Percentiles rank a stretch among this genome's conserved stretches.
Conservation (phyloP, 352 stramenopile species). For the Phytophthora lateralis region DNA sequence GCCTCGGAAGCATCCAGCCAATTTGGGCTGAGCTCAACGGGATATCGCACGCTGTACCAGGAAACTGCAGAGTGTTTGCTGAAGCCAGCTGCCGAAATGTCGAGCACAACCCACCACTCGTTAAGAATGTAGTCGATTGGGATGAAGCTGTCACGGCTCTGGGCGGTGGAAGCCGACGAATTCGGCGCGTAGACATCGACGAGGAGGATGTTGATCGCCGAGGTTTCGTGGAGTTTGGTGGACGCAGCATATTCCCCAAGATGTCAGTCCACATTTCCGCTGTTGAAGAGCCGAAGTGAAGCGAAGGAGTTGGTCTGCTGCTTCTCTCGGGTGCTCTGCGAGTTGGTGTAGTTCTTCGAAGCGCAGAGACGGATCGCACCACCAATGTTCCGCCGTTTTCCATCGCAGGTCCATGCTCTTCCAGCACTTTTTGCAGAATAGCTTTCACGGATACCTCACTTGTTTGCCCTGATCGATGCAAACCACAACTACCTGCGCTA, state of each 20-base stretch:
- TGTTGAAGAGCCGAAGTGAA: slow-evolving; percentile 38
- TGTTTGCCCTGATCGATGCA: neutral
- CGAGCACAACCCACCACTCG: slow-evolving; percentile 15
- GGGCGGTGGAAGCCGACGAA: slow-evolving; percentile 20
- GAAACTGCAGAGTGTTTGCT: slow-evolving; percentile 35
- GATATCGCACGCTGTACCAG: slow-evolving; percentile 39
- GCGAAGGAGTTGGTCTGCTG: slow-evolving; percentile 19
- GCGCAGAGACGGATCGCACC: slow-evolving; percentile 27
- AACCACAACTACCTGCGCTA: neutral
- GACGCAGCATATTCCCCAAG: slow-evolving; percentile 2
- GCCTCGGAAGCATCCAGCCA: slow-evolving; percentile 30
- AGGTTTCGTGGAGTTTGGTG: slow-evolving; percentile 7
- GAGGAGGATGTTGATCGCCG: slow-evolving; percentile 9
- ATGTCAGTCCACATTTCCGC: slow-evolving; percentile 32
- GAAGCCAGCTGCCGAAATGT: slow-evolving; percentile 29
- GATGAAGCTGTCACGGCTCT: neutral
- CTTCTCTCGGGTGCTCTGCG: slow-evolving; percentile 6
- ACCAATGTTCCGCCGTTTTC: slow-evolving; percentile 18
- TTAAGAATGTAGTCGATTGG: slow-evolving; percentile 8
- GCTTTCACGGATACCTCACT: slow-evolving; percentile 7
- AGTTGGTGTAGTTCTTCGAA: slow-evolving; percentile 5
- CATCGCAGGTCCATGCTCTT: slow-evolving; percentile 35
- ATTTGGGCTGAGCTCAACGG: slow-evolving; percentile 43
- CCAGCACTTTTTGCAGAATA: slow-evolving; percentile 24
- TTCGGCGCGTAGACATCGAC: slow-evolving; percentile 28